Base-by-base conservation (phyloP, 2,329 filamentous ascomycete genomes). In the Xylariaceae sp. region DNA sequence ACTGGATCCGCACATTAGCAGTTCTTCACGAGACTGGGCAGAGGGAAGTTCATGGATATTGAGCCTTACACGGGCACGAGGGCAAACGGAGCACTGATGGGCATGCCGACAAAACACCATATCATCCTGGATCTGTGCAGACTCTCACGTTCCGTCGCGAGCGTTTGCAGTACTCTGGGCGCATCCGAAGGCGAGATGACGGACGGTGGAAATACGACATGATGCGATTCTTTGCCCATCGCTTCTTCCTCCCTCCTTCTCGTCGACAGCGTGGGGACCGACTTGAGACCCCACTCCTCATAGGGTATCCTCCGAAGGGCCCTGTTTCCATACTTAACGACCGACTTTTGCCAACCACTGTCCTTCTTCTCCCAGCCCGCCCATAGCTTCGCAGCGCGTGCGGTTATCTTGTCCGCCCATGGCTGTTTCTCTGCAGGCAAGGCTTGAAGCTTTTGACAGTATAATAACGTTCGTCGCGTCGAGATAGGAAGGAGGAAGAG, bases 221-320 rank as follows among this genome's bases (percentile, higher is more conserved):
- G 78, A 45, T 87, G 77, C 52, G 76, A 79, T 35, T 79, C 74
- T 48, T 74, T 71, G 26, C 75, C 77, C 36, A 77, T 62, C 15
- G 80, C 55, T 52, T 85, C 78, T 36, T 85, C 79, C 34, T 75
- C 69, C 51, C 76, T 73, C 41, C 80, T 73, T 50, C 78, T 74
- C 41, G 78, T 68, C 29, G 81, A 87, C 51, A 94, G 70, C 15
- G 89, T 83, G 31, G 92, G 92, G 36, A 98, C 82, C 24, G 88
- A 94, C 68, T 97, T 97, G 51, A 98, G 73, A 0, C 87, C 88
- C 92, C 92, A 98, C 81, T 98, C 92, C 65, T 97, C 86, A 61
- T 86, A 96, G 3, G 92, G 86, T 55, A 98, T 94, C 47, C 87
- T 79, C 53, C 86, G 81, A 45, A 98, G 77, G 12, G 87, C 79